Base-by-base conservation (phyloP, 768 basidiomycete genomes). In the Lentinula aciculospora region DNA sequence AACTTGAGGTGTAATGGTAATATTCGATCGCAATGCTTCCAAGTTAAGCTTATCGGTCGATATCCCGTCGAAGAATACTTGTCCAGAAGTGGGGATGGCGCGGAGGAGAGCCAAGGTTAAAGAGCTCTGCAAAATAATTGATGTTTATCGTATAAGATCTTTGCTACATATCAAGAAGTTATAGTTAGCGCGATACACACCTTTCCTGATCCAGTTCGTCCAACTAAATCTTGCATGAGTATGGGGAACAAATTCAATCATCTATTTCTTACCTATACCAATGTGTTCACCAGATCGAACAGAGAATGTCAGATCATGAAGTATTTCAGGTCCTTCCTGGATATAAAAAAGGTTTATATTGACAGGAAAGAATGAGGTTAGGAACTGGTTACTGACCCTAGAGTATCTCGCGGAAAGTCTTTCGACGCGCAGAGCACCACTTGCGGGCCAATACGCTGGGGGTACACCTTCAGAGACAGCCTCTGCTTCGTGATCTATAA, bases 401-500 rank as follows among this genome's bases (percentile, higher is more conserved):
- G 82, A 80, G 66, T 86, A 86, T 34, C 73, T 70, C 21, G 84
- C 84, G 10, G 76, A 79, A 3, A 86, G 66, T 17, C 79, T 78
- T 55, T 84, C 79, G 3, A 81, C 78, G 5, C 71, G 66, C 34
- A 88, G 71, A 27, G 76, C 71, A 10, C 86, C 86, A 15, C 78
- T 81, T 9, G 80, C 71, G 0, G 86, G 85, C 86, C 86, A 88
- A 58, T 83, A 76, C 0, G 85, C 85, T 2, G 86, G 85, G 3
- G 85, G 85, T 36, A 71, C 68, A 40, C 79, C 78, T 9, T 64
- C 57, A n/a, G 67, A 58, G 0, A 72, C 72, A 2, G 74, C 58
- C 56, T 71, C 67, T 4, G 75, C 75, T 64, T 87, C 84, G 51
- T 83, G 81, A 36, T 85, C 84, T 56, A 85, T 83, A 32, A 72